These are phyloP conservation scores for Starmerella cellae DNA, from an alignment of 805 yeast genomes.

Conservation along the genomic window DNA sequence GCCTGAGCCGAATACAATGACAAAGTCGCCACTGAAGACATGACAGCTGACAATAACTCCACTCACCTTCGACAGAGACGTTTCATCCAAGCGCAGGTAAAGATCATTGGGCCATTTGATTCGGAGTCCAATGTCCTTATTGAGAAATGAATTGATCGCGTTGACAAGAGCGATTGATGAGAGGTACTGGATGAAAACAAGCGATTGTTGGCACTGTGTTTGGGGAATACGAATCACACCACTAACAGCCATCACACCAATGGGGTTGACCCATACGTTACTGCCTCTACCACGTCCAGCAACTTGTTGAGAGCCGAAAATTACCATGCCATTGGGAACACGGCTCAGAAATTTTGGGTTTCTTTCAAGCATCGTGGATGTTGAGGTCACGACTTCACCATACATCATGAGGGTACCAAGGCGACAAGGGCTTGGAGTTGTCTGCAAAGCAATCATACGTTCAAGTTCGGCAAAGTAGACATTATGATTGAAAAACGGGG, in stretches of 20 bases:
- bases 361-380: constrained; percentile 62
- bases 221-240: constrained; percentile 48
- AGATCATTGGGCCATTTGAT: constrained; percentile 97
- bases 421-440: constrained; percentile 1
- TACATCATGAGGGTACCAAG: constrained; percentile 59
- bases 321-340: constrained; percentile 55
- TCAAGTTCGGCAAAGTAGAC: constrained; percentile 39
- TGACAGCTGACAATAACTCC: constrained; percentile 79
- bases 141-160: constrained; percentile 58
- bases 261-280: constrained; percentile 88
- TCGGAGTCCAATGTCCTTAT: constrained; percentile 60
- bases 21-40: constrained; percentile 44
- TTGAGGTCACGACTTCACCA: constrained; percentile 83
- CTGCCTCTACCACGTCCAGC: constrained; percentile 93
- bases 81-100: constrained; percentile 33
- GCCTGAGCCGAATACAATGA: constrained; percentile 75
- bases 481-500: constrained; percentile 61
- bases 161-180: constrained; percentile 72
- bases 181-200: constrained; percentile 79
- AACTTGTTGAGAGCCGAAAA: constrained; percentile 71
- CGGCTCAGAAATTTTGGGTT: constrained; percentile 46
- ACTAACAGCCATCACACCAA: constrained; percentile 79
- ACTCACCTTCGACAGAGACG: constrained; percentile 52
- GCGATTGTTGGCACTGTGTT: constrained; percentile 37
- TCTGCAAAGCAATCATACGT: constrained; percentile 21